These are phyloP conservation scores for Diutina neorugosa DNA, from an alignment of 1,139 yeast species.

Conservation along the genomic window DNA sequence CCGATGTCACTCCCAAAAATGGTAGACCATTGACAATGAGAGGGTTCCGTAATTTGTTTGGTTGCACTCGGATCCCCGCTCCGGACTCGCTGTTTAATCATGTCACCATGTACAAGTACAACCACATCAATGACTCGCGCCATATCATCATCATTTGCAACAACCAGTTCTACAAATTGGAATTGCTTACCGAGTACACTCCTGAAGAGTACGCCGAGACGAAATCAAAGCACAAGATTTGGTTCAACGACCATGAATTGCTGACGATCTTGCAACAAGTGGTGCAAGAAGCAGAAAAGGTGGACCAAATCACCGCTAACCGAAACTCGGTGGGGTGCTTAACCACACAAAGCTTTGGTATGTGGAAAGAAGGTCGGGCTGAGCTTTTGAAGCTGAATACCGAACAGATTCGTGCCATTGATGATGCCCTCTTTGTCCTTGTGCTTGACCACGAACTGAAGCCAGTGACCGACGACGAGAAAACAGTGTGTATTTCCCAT, in stretches of 20 bases:
- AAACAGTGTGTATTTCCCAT: slow-evolving; percentile 41
- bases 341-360: slow-evolving; percentile 52
- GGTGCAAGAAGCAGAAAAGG: slow-evolving; percentile 23
- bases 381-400: slow-evolving; percentile 36
- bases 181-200: slow-evolving; percentile 33
- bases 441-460: slow-evolving; percentile 45
- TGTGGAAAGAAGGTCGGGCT: slow-evolving; percentile 50
- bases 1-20: slow-evolving; percentile 43
- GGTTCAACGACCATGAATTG: slow-evolving; percentile 47
- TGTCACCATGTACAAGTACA: slow-evolving; percentile 19
- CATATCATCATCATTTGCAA: slow-evolving; percentile 49
- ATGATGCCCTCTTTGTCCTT: slow-evolving; percentile 53
- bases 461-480: slow-evolving; percentile 40
- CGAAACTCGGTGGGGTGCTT: slow-evolving; percentile 55
- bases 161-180: slow-evolving; percentile 51
- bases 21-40: slow-evolving; percentile 50
- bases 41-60: slow-evolving; percentile 54
- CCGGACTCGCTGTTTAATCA: slow-evolving; percentile 14
- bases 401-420: slow-evolving; percentile 35
- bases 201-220: slow-evolving; percentile 20
- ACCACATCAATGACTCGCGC: slow-evolving; percentile 18
- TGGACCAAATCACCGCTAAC: slow-evolving; percentile 28
- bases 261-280: slow-evolving; percentile 37
- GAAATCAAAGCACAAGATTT: slow-evolving; percentile 14
- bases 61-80: slow-evolving; percentile 50